Evolutionary conservation across 495 filamentous ascomycete genomes (phyloP).

Genomic region (Neurospora sp.): DNA sequence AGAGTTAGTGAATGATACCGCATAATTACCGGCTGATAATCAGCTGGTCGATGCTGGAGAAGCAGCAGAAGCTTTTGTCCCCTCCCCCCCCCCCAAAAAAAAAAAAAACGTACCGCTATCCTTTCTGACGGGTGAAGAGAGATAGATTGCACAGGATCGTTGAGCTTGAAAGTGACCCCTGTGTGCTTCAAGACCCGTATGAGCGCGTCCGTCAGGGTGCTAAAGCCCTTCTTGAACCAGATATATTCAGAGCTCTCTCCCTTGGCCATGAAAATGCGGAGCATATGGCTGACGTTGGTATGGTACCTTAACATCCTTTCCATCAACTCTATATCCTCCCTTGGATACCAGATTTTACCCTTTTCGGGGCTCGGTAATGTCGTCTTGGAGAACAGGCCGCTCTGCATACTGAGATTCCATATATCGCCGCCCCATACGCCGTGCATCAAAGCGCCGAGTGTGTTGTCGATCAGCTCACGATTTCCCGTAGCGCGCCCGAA

Average conservation of each 20-base stretch:
- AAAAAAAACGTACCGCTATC: neutral
- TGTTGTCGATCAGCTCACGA: constrained; percentile 53
- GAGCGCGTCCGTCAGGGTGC: constrained; percentile 40
- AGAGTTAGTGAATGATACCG: neutral
- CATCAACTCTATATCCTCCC: constrained; percentile 3
- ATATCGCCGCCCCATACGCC: constrained; percentile 94
- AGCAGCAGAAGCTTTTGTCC: neutral
- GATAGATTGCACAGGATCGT: constrained; percentile 29
- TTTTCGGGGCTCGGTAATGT: neutral
- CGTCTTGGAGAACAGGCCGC: constrained; percentile 20
- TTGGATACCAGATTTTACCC: neutral
- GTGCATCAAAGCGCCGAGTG: constrained; percentile 71
- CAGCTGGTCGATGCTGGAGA: neutral
- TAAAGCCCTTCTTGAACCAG: constrained; percentile 49
- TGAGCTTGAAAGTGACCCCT: constrained; percentile 41
- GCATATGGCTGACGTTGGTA: neutral
- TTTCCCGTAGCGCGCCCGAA: constrained; percentile 46
- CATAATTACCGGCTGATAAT: neutral
- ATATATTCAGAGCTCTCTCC: constrained; percentile 4
- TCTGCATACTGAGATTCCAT: constrained; percentile 61
- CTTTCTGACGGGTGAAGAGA: constrained; percentile 8
- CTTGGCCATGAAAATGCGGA: constrained; percentile 1
- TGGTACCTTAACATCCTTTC: neutral
- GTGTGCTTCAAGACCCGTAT: constrained; percentile 31
- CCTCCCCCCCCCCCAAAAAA: no score